Evolutionary conservation across 176 grass and related monocot genomes (phyloP).

Genomic region (Saccharum officinarum): DNA sequence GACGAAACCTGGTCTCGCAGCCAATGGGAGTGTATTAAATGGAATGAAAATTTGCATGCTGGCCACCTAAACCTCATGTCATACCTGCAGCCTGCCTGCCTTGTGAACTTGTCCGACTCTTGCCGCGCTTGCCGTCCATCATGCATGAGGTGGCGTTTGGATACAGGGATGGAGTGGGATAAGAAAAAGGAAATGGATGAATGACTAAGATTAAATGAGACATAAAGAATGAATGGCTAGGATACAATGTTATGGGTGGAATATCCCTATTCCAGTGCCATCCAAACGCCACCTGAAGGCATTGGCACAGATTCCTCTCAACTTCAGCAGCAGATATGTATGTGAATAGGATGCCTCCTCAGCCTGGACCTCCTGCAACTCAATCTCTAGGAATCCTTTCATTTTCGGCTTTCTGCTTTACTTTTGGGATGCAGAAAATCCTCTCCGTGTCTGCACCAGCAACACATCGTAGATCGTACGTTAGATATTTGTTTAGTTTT

Average conservation of each 20-base stretch:
- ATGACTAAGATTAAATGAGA: no score
- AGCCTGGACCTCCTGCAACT: conserved; percentile 10
- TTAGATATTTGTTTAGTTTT: conserved; percentile 27
- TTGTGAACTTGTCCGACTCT: not conserved
- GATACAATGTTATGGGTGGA: no score
- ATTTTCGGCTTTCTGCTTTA: not conserved
- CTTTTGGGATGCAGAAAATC: conserved; percentile 5
- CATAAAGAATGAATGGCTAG: no score
- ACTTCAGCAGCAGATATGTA: conserved; percentile 1
- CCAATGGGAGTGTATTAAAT: not conserved
- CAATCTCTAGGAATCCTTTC: not conserved
- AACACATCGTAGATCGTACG: not conserved
- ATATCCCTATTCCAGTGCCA: no score
- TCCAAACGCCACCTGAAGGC: no score
- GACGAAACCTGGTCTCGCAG: not conserved
- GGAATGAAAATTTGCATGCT: not conserved
- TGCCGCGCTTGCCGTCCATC: not conserved
- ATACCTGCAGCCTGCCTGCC: not conserved
- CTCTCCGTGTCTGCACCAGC: not conserved
- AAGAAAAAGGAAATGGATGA: no score
- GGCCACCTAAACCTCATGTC: conserved; percentile 1
- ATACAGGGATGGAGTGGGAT: no score
- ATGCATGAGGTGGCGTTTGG: no score
- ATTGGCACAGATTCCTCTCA: conserved; percentile 14
- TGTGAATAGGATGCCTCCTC: not conserved